Evolutionary conservation across 208 protist genomes (phyloP).

Genomic region (Willaertia magna): DNA sequence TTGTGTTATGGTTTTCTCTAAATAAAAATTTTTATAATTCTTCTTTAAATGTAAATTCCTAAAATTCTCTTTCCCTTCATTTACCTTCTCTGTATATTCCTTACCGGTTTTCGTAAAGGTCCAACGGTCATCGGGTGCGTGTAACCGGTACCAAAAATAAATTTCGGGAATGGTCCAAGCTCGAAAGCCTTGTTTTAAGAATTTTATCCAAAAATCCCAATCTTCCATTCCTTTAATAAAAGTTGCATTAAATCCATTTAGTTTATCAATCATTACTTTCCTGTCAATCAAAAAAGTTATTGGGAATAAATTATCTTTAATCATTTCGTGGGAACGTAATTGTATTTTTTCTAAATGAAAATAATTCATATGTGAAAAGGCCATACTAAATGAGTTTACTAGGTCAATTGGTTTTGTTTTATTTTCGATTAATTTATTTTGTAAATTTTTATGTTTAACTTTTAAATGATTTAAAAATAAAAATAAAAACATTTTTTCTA

Average conservation of each 20-base stretch:
- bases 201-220: conserved; percentile 4
- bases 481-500: background rate
- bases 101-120: no score
- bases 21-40: background rate
- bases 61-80: background rate
- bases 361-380: background rate
- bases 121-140: background rate
- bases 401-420: background rate
- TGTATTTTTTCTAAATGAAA: background rate
- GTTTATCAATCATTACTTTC: background rate
- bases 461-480: background rate
- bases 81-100: no score
- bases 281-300: background rate
- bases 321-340: background rate
- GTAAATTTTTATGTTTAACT: background rate
- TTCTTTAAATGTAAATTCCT: background rate
- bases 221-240: background rate
- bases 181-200: background rate
- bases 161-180: background rate
- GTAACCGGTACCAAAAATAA: background rate
- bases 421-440: background rate
- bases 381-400: background rate
- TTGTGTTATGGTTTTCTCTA: background rate
- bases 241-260: background rate
- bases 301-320: background rate